Evolutionary conservation across 495 filamentous ascomycete species (phyloP), one percentile per base, ranked within the genome.

Genomic region (Hypomontagnella monticulosa): DNA sequence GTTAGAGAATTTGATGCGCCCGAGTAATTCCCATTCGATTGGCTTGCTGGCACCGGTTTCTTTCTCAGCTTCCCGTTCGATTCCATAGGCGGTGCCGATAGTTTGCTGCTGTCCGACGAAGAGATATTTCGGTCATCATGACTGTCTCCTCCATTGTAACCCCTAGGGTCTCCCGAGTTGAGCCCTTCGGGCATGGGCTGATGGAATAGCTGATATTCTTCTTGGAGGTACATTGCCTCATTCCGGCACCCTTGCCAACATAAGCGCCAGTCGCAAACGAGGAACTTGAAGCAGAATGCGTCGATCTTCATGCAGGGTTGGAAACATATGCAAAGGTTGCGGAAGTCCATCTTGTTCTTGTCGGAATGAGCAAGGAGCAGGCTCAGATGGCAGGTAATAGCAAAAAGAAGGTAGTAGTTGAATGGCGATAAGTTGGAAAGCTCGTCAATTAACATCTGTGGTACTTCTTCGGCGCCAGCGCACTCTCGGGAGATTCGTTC

Each of bases 191-290:
- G 81, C 18, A 79, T 70, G 4, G 81, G 81, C 52, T 78, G 74
- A 46, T 89, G 83, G 72, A 88, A 87, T 52, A 82, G 63, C 68
- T 83, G 74, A 76, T 91, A 86, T 77, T 97, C 93, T 38, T 89
- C 81, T 61, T 89, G 83, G 12, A 93, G 84, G 63, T 82, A 92
- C 57, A 87, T 86, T 59, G 90, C 89, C 72, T 97, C 93, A n/a
- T 89, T 96, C 83, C 87, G 92, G 80, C 93, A 97, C 2, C 93
- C 93, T 71, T 94, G 92, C 93, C 93, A 97, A 79, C 93, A 97
- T 46, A 93, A 88, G 62, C 90, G 85, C 93, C 93, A 97, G 74
- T 97, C 88, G 69, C 90, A 89, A 32, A 97, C 91, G 30, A 97
- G 82, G 70, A 94, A 96, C 49, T 92, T 88, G 82, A 97, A 97